Evolutionary conservation across 495 filamentous ascomycete genomes (phyloP).

Genomic region (Neohortaea acidophila): DNA sequence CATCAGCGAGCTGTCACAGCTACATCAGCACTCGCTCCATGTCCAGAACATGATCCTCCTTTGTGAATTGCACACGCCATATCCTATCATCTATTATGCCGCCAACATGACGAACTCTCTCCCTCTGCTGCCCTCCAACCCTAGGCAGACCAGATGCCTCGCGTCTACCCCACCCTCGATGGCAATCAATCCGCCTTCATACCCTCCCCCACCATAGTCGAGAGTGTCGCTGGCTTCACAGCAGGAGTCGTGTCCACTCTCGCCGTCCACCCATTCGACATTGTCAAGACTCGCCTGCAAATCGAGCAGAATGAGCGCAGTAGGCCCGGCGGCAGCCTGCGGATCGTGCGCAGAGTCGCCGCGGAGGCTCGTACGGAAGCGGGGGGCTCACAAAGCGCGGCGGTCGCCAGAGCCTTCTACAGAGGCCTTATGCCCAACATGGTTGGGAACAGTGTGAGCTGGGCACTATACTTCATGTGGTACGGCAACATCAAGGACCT

Average conservation of each 20-base stretch:
- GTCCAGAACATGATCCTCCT: too few relatives aligned
- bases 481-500: constrained; percentile 44
- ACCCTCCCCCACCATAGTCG: constrained; percentile 64
- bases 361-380: constrained; percentile 4
- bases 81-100: background rate
- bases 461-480: constrained; percentile 80
- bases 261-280: constrained; percentile 71
- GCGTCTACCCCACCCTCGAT: constrained; percentile 28
- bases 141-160: constrained; percentile 21
- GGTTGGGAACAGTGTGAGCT: constrained; percentile 75
- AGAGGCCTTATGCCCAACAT: constrained; percentile 81
- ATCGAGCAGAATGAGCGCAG: constrained; percentile 24
- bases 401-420: constrained; percentile 49
- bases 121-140: too few relatives aligned
- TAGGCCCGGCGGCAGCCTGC: constrained; percentile 28
- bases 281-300: constrained; percentile 92
- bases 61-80: too few relatives aligned
- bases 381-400: background rate
- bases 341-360: constrained; percentile 39
- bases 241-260: constrained; percentile 78
- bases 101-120: background rate
- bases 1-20: too few relatives aligned
- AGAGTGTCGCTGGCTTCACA: constrained; percentile 78
- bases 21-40: too few relatives aligned
- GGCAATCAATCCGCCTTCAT: constrained; percentile 27